These are phyloP conservation scores for Lithohypha guttulata DNA, from an alignment of 2,329 filamentous ascomycete genomes.

Conservation along the genomic window DNA sequence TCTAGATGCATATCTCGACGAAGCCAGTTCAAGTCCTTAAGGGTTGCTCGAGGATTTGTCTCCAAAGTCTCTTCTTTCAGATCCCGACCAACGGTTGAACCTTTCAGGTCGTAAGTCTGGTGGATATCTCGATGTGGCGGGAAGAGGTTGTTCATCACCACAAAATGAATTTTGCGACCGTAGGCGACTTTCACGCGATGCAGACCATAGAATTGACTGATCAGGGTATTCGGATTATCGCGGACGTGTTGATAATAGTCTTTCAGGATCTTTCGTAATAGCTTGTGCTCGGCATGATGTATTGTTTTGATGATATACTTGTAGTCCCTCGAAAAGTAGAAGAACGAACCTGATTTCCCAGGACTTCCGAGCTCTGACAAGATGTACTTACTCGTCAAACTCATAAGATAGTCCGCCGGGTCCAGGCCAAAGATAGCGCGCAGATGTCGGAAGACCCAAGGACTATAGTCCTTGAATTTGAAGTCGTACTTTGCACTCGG, in stretches of 20 bases:
- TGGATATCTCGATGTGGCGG: slow-evolving; percentile 96
- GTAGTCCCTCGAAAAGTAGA: slow-evolving; percentile 98
- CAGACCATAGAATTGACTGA: slow-evolving; percentile 95
- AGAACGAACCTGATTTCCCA: slow-evolving; percentile 97
- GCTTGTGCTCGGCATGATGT: slow-evolving; percentile 67
- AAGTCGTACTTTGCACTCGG: slow-evolving; percentile 99
- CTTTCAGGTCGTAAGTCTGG: slow-evolving; percentile 92
- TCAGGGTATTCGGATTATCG: slow-evolving; percentile 87
- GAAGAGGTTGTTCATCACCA: slow-evolving; percentile 99
- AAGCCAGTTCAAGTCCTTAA: slow-evolving; percentile 97
- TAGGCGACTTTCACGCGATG: slow-evolving; percentile 98
- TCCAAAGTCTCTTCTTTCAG: slow-evolving; percentile 79
- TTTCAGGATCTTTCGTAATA: slow-evolving; percentile 45
- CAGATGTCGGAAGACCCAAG: slow-evolving; percentile 94
- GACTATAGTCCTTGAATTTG: slow-evolving; percentile 99
- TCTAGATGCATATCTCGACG: slow-evolving; percentile 75
- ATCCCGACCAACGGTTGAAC: slow-evolving; percentile 86
- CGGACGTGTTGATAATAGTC: slow-evolving; percentile 91
- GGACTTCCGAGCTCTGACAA: slow-evolving; percentile 93
- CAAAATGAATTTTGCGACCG: slow-evolving; percentile 96
- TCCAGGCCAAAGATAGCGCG: slow-evolving; percentile 81
- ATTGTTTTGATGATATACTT: slow-evolving; percentile 99
- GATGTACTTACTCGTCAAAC: slow-evolving; percentile 95
- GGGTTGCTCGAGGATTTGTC: slow-evolving; percentile 78
- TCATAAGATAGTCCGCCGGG: slow-evolving; percentile 96